These are phyloP conservation scores for Euphorbia schlechtendalii DNA, from an alignment of 441 rosid genomes.

Conservation along the genomic window DNA sequence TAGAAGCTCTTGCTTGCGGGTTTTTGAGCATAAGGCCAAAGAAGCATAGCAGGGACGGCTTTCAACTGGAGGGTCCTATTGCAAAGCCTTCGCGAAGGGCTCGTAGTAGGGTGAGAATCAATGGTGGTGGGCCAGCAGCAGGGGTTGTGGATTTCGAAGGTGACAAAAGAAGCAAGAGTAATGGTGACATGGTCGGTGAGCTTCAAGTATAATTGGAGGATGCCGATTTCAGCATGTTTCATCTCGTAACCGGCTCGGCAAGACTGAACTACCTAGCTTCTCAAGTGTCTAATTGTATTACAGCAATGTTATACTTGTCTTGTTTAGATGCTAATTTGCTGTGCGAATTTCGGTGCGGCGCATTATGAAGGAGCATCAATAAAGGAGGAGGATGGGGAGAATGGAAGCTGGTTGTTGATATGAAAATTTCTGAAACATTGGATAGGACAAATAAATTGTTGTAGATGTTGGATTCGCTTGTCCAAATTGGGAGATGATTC, in stretches of 20 bases:
- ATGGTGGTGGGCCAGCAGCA: conserved; percentile 8
- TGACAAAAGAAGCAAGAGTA: conserved; percentile 25
- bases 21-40: conserved; percentile 32
- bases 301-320: neutral
- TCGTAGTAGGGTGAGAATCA: conserved; percentile 16
- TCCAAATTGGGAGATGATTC: neutral
- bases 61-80: conserved; percentile 13
- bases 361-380: neutral
- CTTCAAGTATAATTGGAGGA: conserved; percentile 10
- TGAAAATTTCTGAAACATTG: neutral
- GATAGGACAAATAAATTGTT: neutral
- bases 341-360: neutral
- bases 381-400: neutral
- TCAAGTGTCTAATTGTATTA: neutral
- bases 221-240: neutral
- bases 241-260: neutral
- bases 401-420: neutral
- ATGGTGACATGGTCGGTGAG: conserved; percentile 15
- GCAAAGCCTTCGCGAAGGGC: conserved; percentile 27
- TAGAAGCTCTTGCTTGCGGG: conserved; percentile 42
- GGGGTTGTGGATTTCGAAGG: conserved; percentile 10
- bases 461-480: neutral
- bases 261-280: neutral
- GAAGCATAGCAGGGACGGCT: conserved; percentile 25
- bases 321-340: neutral